Conservation (phyloP, 176 grass and related monocot species). For the Musa beccarii region DNA sequence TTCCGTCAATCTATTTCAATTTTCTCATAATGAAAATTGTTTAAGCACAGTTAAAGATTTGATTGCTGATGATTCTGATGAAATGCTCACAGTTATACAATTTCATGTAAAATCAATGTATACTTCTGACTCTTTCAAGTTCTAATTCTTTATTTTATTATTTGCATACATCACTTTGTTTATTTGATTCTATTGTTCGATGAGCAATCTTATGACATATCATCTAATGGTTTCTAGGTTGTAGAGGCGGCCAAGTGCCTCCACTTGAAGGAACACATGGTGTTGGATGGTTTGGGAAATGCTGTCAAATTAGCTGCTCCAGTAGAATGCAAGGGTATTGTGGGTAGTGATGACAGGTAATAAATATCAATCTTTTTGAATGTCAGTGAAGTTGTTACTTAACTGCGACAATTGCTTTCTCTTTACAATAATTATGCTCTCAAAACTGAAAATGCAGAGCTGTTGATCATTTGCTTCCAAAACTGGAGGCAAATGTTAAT, state of each 20-base stretch:
- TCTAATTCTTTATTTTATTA: no score
- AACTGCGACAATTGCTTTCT: neutral
- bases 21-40: no score
- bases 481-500: no score
- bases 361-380: neutral
- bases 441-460: neutral
- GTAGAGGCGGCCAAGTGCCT: slow-evolving; percentile 84
- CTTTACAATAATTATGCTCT: neutral
- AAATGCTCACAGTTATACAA: no score
- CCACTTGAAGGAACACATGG: slow-evolving; percentile 82
- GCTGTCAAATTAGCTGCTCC: slow-evolving; percentile 88
- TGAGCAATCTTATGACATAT: neutral
- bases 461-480: no score
- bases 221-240: slow-evolving; percentile 32
- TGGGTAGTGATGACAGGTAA: slow-evolving; percentile 97
- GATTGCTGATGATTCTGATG: no score
- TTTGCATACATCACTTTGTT: no score
- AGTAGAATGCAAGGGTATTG: slow-evolving; percentile 97
- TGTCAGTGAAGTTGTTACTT: neutral
- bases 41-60: no score
- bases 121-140: no score
- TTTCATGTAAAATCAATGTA: no score
- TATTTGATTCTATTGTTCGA: no score
- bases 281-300: slow-evolving; percentile 93
- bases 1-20: no score